These are phyloP conservation scores for Trichophyton schoenleinii DNA, from an alignment of 2,329 filamentous ascomycete genomes.

Conservation along the genomic window DNA sequence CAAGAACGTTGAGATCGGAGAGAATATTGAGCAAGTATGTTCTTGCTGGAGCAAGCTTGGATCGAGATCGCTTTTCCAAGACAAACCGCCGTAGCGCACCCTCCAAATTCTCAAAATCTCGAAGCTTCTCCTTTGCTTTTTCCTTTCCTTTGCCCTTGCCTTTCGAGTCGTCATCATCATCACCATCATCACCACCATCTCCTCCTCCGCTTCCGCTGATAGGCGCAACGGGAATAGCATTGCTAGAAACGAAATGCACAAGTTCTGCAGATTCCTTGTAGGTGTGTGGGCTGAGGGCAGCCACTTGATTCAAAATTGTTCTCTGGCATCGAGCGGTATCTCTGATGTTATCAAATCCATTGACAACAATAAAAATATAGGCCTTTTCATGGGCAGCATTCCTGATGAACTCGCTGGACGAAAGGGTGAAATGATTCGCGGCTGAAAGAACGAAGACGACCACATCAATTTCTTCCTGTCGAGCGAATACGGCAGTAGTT, in stretches of 20 bases:
- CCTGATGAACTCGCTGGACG: slow-evolving; percentile 95
- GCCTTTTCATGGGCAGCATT: slow-evolving; percentile 93
- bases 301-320: slow-evolving; percentile 83
- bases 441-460: slow-evolving; percentile 97
- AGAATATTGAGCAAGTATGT: slow-evolving; percentile 92
- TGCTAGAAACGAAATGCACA: slow-evolving; percentile 96
- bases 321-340: slow-evolving; percentile 86
- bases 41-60: slow-evolving; percentile 88
- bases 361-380: slow-evolving; percentile 98
- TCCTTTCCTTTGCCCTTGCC: slow-evolving; percentile 49
- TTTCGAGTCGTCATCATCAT: slow-evolving; percentile 25
- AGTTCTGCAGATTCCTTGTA: slow-evolving; percentile 85
- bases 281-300: slow-evolving; percentile 76
- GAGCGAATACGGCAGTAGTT: slow-evolving; percentile 90
- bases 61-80: slow-evolving; percentile 84
- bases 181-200: slow-evolving; percentile 43
- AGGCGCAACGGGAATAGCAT: slow-evolving; percentile 68
- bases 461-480: slow-evolving; percentile 97
- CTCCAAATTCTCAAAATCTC: slow-evolving; percentile 83
- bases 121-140: slow-evolving; percentile 74
- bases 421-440: slow-evolving; percentile 93
- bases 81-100: slow-evolving; percentile 84
- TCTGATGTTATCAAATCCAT: slow-evolving; percentile 86
- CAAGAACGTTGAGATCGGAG: slow-evolving; percentile 71
- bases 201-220: slow-evolving; percentile 42